Conservation (phyloP, 1,139 yeast species). For the Pichia sp. region DNA sequence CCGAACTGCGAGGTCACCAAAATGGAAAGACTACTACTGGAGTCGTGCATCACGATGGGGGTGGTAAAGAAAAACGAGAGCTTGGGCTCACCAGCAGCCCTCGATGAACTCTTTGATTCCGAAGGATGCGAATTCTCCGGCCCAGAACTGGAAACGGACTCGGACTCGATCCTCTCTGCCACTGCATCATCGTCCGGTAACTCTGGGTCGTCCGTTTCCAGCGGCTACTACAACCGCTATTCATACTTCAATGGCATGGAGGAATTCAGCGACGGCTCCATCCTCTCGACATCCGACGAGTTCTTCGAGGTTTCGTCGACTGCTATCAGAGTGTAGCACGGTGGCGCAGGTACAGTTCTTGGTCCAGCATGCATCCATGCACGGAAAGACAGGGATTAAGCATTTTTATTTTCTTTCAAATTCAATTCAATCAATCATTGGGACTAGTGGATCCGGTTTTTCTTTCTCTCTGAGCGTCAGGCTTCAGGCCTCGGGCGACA, state of each 20-base stretch:
- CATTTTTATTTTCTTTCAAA: not conserved
- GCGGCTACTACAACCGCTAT: not conserved
- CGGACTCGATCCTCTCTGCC: not conserved
- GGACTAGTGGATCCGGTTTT: not conserved
- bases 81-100: not conserved
- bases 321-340: slow-evolving; percentile 3
- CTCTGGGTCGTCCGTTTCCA: not conserved
- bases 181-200: not conserved
- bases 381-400: too few relatives aligned
- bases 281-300: slow-evolving; percentile 12
- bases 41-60: slow-evolving; percentile 49
- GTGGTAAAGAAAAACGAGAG: slow-evolving; percentile 20
- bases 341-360: not conserved
- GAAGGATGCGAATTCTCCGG: slow-evolving; percentile 21
- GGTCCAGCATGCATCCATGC: too few relatives aligned
- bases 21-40: slow-evolving; percentile 47
- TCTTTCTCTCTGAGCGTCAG: not conserved
- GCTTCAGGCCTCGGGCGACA: too few relatives aligned
- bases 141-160: slow-evolving; percentile 3
- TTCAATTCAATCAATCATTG: not conserved
- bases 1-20: slow-evolving; percentile 53
- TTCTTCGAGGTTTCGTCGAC: slow-evolving; percentile 9
- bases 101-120: slow-evolving; percentile 30
- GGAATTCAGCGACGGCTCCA: slow-evolving; percentile 1
- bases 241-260: not conserved